These are phyloP conservation scores for Dioscorea cayenensis DNA, from an alignment of 116 monocot species.

Conservation along the genomic window DNA sequence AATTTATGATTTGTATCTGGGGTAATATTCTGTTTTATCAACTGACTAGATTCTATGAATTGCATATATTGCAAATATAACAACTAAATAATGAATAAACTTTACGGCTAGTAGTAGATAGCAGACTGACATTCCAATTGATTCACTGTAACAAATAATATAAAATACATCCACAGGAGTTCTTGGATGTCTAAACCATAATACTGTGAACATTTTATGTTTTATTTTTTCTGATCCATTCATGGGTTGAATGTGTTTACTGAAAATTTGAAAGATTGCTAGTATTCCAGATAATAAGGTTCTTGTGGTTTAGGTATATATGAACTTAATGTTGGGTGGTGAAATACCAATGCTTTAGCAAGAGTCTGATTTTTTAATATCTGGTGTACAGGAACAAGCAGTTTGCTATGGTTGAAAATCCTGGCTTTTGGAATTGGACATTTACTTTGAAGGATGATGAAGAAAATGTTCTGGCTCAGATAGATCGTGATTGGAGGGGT, in stretches of 20 bases:
- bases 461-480: constrained; percentile 86
- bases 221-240: no score
- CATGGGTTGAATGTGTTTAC: no score
- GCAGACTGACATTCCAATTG: no score
- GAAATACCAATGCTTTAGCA: background rate
- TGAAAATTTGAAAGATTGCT: no score
- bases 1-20: constrained; percentile 91
- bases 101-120: no score
- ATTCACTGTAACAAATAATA: no score
- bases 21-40: constrained; percentile 32
- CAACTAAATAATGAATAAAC: no score
- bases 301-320: background rate
- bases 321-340: background rate
- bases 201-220: no score
- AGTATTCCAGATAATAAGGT: no score
- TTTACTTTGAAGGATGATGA: constrained; percentile 90
- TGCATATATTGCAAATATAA: no score
- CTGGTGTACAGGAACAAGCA: constrained; percentile 70
- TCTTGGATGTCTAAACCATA: no score
- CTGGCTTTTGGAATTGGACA: constrained; percentile 99
- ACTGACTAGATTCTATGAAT: background rate
- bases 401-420: constrained; percentile 98
- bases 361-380: constrained; percentile 1
- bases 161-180: no score
- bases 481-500: constrained; percentile 97